A percentile compares a stretch with the other conserved stretches of the same genome.
Conservation (phyloP, 139 green algal species). For the Pleodorina starrii region DNA sequence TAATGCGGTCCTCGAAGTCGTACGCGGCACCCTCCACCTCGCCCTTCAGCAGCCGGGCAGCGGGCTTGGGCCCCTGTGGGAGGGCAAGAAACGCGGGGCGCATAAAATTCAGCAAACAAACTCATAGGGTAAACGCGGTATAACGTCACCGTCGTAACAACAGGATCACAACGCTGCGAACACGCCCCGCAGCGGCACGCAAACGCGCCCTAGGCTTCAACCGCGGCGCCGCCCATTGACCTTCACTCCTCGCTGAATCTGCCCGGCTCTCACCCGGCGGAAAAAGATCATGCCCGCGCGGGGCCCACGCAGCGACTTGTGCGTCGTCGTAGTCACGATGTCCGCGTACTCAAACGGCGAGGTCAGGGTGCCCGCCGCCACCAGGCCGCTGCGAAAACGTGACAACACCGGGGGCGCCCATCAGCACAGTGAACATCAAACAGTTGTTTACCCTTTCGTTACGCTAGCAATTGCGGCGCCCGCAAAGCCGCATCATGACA, state of each 20-base stretch:
- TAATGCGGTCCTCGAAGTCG: constrained; percentile 96
- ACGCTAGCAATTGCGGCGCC: too few species aligned
- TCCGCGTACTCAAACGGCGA: constrained; percentile 95
- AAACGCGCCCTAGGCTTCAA: too few species aligned
- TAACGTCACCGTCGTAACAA: too few species aligned
- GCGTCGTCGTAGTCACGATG: constrained; percentile 99
- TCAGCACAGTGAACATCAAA: not conserved
- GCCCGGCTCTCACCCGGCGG: constrained; percentile 81
- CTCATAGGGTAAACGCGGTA: too few species aligned
- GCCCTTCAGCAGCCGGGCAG: constrained; percentile 73
- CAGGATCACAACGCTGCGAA: too few species aligned
- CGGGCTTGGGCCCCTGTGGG: constrained; percentile 78
- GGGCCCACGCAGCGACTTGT: constrained; percentile 96
- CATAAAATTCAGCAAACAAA: too few species aligned
- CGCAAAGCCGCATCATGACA: too few species aligned
- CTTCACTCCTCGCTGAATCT: too few species aligned
- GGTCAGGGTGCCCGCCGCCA: constrained; percentile 85
- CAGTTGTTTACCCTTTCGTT: too few species aligned
- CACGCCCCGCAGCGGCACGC: too few species aligned
- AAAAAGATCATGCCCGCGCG: constrained; percentile 98
- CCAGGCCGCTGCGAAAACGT: constrained; percentile 72
- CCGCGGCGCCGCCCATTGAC: too few species aligned
- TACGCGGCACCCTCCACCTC: constrained; percentile 74
- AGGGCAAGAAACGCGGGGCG: not conserved
- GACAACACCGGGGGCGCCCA: not conserved